Evolutionary conservation across 768 basidiomycete species (phyloP), one percentile per base, ranked within the genome.

Genomic region (Tulasnella sp.): DNA sequence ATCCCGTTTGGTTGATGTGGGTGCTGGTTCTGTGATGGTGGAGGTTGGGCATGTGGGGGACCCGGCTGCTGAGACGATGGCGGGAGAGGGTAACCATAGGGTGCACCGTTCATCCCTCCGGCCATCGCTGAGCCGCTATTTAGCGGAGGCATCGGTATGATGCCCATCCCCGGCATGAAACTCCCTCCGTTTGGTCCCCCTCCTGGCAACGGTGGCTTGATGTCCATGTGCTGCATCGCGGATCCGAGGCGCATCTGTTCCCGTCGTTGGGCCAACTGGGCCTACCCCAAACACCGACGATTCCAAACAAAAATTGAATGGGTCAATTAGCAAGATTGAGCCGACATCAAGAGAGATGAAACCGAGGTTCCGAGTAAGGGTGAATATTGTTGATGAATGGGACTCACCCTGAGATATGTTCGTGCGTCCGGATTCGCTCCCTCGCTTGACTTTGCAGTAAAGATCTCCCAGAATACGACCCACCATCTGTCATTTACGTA

Each of bases 391-490:
- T 48, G 47, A 48, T 7, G 47, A 48, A 23, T 48, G n/a, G 15
- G 41, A 19, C 48, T 7, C 24, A 49, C 47, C 61, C 29, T 38
- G 30, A 49, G 47, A 50, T 49, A 59, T 17, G 56, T 42, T 9
- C 45, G 24, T 19, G 56, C 56, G 34, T 59, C 45, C 30, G 32
- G 45, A 19, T 34, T 49, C n/a, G 47, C 24, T 30, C 29, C 45
- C 21, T 59, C 56, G 23, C 42, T 47, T 23, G 27, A 48, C 21
- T 59, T 59, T 23, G 61, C 61, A 2, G 38, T 52, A 30, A 53
- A 63, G 41, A 63, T 53, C 13, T 63, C 62, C 62, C 62, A 63
- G 34, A 63, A 63, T 21, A 63, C 62, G 19, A 63, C 62, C 62
- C 62, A 63, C 62, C 62, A 63, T 54, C 62, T 63, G 49, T 11